Evolutionary conservation across 1,139 yeast species (phyloP).

Genomic region (Pichia sp.): DNA sequence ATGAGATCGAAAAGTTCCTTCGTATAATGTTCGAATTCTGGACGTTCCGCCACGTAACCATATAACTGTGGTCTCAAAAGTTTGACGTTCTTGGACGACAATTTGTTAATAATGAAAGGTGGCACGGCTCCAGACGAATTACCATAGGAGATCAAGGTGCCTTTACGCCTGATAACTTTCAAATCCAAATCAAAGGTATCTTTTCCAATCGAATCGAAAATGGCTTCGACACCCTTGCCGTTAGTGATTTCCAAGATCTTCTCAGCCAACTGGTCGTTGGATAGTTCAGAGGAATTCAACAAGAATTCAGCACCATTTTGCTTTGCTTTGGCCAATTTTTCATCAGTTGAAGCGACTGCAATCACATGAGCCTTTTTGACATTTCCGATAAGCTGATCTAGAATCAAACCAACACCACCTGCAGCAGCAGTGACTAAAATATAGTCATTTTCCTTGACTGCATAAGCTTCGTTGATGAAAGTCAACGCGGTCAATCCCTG

Average conservation of each 20-base stretch:
- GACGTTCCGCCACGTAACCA: constrained; percentile 48
- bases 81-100: constrained; percentile 60
- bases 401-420: constrained; percentile 80
- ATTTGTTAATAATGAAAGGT: constrained; percentile 49
- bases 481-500: constrained; percentile 82
- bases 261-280: constrained; percentile 48
- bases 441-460: constrained; percentile 62
- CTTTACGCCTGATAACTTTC: constrained; percentile 61
- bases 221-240: constrained; percentile 68
- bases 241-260: constrained; percentile 63
- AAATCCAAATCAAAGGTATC: constrained; percentile 66
- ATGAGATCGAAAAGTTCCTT: constrained; percentile 42
- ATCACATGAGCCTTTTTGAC: constrained; percentile 73
- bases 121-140: constrained; percentile 82
- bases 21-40: constrained; percentile 58
- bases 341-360: constrained; percentile 76
- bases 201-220: constrained; percentile 80
- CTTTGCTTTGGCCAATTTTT: constrained; percentile 57
- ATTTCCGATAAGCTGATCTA: constrained; percentile 56
- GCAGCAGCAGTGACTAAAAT: constrained; percentile 88
- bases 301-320: constrained; percentile 70
- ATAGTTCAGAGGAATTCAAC: constrained; percentile 48
- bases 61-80: constrained; percentile 60
- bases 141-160: constrained; percentile 73
- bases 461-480: constrained; percentile 60